Percentiles rank a stretch among this genome's conserved stretches.
phyloP scores from a whole-genome alignment of 495 filamentous ascomycete genomes.

The Neurospora tetrasperma region DNA sequence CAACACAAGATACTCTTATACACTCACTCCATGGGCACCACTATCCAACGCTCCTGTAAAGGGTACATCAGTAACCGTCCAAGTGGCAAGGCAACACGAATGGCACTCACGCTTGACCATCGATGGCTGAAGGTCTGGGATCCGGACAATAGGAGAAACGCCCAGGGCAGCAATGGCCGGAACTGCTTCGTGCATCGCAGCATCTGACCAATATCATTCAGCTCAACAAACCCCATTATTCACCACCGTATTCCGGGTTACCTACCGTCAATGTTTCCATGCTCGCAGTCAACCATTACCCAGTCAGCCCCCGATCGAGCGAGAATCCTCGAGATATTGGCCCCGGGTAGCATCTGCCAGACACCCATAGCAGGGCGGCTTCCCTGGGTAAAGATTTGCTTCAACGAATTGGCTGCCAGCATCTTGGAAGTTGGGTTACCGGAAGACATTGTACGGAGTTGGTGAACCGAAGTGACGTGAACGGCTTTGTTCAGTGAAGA shows the following conservation, averaged over 20 bases:
- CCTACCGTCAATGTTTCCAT: constrained; percentile 67
- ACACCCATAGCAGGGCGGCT: constrained; percentile 51
- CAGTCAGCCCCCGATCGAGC: constrained; percentile 61
- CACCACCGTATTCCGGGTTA: not conserved
- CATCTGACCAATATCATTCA: constrained; percentile 37
- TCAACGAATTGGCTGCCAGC: constrained; percentile 54
- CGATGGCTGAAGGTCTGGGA: constrained; percentile 55
- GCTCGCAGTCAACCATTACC: constrained; percentile 67
- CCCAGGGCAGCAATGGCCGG: constrained; percentile 58
- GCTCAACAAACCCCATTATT: not conserved
- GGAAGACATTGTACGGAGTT: constrained; percentile 4
- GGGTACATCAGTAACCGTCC: constrained; percentile 1
- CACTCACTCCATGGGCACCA: constrained; percentile 53
- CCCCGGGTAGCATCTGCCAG: constrained; percentile 68
- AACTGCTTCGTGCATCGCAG: constrained; percentile 75
- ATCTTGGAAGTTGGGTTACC: constrained; percentile 32
- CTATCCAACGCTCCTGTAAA: constrained; percentile 51
- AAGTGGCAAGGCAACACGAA: not conserved
- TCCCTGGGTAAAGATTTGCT: constrained; percentile 45
- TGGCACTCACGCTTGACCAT: constrained; percentile 57
- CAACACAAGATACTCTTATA: not conserved
- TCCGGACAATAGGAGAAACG: constrained; percentile 56
- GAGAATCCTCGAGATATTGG: constrained; percentile 57
- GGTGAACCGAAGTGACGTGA: not conserved
- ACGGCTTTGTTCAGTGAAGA: not conserved